phyloP scores from a whole-genome alignment of 371 early-diverging fungal species.

The Mycotypha africana region DNA sequence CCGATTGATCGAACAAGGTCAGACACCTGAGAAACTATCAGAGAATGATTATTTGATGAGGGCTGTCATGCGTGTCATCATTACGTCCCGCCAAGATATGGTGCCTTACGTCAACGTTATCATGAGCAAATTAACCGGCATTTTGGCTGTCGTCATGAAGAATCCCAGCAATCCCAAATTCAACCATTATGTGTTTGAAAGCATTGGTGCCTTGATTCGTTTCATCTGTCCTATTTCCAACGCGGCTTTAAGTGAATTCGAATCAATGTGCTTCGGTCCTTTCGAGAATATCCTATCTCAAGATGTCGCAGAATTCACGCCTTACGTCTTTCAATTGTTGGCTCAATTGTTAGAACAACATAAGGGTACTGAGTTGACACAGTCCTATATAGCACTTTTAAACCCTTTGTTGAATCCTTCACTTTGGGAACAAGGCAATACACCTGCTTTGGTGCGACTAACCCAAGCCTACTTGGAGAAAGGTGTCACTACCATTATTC shows the following conservation, averaged over 20 bases:
- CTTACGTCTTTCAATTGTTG: conserved; percentile 95
- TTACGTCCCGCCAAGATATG: conserved; percentile 68
- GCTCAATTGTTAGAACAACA: conserved; percentile 82
- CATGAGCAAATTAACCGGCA: conserved; percentile 64
- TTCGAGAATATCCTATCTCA: conserved; percentile 91
- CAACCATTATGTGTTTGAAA: conserved; percentile 95
- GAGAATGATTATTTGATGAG: conserved; percentile 95
- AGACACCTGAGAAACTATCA: conserved; percentile 80
- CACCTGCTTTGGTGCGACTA: conserved; percentile 89
- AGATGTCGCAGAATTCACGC: conserved; percentile 87
- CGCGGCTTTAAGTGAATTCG: conserved; percentile 70
- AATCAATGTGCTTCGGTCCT: conserved; percentile 67
- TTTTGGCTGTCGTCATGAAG: conserved; percentile 78
- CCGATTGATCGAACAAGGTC: conserved; percentile 59
- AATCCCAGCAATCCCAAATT: conserved; percentile 97
- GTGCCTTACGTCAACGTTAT: conserved; percentile 65
- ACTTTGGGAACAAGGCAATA: conserved; percentile 91
- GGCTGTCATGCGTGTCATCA: conserved; percentile 79
- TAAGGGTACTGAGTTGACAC: conserved; percentile 59
- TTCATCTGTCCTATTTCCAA: conserved; percentile 61
- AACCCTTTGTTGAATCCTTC: conserved; percentile 76
- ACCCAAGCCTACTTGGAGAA: conserved; percentile 79
- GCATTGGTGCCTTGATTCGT: conserved; percentile 83
- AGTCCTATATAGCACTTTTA: conserved; percentile 66
- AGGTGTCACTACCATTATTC: conserved; percentile 60